Evolutionary conservation across 768 basidiomycete genomes (phyloP).

Genomic region (Austroboletus festivus): DNA sequence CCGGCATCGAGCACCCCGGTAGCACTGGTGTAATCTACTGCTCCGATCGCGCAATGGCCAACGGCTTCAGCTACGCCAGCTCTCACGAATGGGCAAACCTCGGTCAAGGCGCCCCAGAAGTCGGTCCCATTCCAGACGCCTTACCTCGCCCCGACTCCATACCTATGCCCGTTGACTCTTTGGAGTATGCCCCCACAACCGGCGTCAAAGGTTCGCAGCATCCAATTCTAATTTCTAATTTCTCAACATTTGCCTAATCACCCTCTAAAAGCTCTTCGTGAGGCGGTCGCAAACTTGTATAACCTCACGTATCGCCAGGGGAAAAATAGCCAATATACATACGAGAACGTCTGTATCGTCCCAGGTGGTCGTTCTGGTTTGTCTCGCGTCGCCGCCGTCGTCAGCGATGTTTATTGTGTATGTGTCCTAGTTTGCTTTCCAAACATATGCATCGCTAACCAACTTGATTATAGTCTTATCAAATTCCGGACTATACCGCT

Average conservation of each 20-base stretch:
- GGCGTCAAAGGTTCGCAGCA: constrained; percentile 69
- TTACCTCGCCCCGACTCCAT: constrained; percentile 64
- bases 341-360: constrained; percentile 91
- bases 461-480: constrained; percentile 58
- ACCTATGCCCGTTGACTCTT: constrained; percentile 61
- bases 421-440: constrained; percentile 11
- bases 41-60: constrained; percentile 91
- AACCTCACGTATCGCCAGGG: constrained; percentile 83
- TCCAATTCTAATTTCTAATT: neutral
- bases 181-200: constrained; percentile 92
- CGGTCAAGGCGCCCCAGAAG: constrained; percentile 91
- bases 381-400: constrained; percentile 86
- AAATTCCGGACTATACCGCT: constrained; percentile 89
- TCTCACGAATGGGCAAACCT: constrained; percentile 84
- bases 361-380: constrained; percentile 91
- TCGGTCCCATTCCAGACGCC: constrained; percentile 78
- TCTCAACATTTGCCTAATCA: constrained; percentile 1
- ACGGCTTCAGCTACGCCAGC: constrained; percentile 80
- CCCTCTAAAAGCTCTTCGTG: constrained; percentile 59
- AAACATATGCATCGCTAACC: neutral
- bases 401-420: constrained; percentile 86
- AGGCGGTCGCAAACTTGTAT: constrained; percentile 88
- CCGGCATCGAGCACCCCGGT: constrained; percentile 79
- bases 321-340: constrained; percentile 82
- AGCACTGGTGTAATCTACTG: constrained; percentile 75